These are phyloP conservation scores for Coniella vitis DNA, from an alignment of 2,329 filamentous ascomycete genomes.

Conservation along the genomic window DNA sequence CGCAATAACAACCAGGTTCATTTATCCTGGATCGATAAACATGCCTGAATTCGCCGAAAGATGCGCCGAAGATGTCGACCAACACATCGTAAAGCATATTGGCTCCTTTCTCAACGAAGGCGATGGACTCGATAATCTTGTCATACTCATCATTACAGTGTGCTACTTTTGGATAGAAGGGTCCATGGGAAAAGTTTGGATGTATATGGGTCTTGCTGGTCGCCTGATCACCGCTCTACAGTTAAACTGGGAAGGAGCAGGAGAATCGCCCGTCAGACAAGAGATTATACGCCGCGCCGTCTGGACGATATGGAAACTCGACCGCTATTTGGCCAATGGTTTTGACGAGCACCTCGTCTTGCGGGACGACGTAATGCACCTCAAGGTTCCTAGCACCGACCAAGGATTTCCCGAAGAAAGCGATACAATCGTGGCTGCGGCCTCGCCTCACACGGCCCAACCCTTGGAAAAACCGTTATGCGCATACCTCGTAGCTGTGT, in stretches of 20 bases:
- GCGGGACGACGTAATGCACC: slow-evolving; percentile 31
- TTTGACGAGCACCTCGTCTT: slow-evolving; percentile 34
- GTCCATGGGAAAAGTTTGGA: slow-evolving; percentile 33
- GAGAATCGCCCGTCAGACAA: slow-evolving; percentile 28
- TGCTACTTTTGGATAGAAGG: slow-evolving; percentile 31
- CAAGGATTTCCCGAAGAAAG: slow-evolving; percentile 24
- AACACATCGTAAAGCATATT: slow-evolving; percentile 34
- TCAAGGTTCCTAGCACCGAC: slow-evolving; percentile 30
- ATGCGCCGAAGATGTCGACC: slow-evolving; percentile 33
- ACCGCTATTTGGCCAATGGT: slow-evolving; percentile 32
- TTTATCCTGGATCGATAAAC: slow-evolving; percentile 26
- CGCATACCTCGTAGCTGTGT: slow-evolving; percentile 29
- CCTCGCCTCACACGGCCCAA: background rate
- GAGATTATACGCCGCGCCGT: slow-evolving; percentile 30
- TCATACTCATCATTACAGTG: slow-evolving; percentile 30
- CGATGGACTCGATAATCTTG: slow-evolving; percentile 16
- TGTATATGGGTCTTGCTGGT: slow-evolving; percentile 30
- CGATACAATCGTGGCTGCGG: background rate
- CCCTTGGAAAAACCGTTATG: slow-evolving; percentile 19
- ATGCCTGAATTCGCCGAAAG: slow-evolving; percentile 28
- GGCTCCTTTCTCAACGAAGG: slow-evolving; percentile 28
- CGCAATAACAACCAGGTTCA: slow-evolving; percentile 30
- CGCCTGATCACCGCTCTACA: slow-evolving; percentile 33
- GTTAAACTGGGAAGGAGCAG: slow-evolving; percentile 31
- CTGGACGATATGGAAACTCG: slow-evolving; percentile 33